Conservation (phyloP, 257 asterid species). For the Verbascum thapsus region DNA sequence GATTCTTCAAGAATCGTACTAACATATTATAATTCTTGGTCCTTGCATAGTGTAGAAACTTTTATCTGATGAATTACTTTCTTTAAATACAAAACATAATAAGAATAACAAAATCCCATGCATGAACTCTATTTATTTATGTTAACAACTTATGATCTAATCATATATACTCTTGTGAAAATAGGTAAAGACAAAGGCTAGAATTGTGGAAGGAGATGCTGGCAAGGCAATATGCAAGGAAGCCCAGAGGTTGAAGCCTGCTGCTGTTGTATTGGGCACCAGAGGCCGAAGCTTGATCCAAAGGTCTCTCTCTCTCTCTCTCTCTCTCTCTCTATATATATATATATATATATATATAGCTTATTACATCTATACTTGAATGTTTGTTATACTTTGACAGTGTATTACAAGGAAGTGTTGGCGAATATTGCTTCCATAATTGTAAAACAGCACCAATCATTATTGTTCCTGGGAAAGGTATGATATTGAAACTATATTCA, state of each 20-base stretch:
- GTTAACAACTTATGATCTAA: not conserved
- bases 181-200: conserved; percentile 72
- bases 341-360: too few relatives aligned
- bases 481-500: not conserved
- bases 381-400: conserved; percentile 30
- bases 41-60: not conserved
- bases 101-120: not conserved
- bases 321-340: not conserved
- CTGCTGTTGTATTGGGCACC: conserved; percentile 90
- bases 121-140: not conserved
- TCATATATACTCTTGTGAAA: not conserved
- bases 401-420: conserved; percentile 54
- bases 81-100: not conserved
- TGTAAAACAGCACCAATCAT: conserved; percentile 59
- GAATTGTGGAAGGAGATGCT: conserved; percentile 96
- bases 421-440: conserved; percentile 60
- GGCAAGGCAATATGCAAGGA: conserved; percentile 90
- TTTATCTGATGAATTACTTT: not conserved
- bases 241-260: conserved; percentile 89
- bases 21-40: not conserved
- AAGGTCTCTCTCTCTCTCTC: conserved; percentile 42
- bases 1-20: not conserved
- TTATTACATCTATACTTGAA: not conserved
- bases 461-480: conserved; percentile 64
- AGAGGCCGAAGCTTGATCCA: conserved; percentile 78